phyloP scores from a whole-genome alignment of 1,139 yeast species.

The Suhomyces atakaporum region DNA sequence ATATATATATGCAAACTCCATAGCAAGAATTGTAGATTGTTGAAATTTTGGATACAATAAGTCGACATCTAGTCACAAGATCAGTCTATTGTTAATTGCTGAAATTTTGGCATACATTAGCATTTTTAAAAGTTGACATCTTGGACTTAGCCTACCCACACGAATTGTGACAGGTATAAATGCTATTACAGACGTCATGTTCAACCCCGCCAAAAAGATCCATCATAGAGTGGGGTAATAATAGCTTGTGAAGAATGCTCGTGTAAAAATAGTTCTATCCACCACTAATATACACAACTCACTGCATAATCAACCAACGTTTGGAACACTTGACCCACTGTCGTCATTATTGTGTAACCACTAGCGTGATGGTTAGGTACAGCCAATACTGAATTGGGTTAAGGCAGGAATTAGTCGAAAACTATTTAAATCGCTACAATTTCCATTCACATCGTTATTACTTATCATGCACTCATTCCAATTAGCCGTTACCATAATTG shows the following conservation, averaged over 20 bases:
- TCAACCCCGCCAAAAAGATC: constrained; percentile 1
- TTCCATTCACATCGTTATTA: background rate
- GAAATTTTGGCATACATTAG: too few relatives aligned
- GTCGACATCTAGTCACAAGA: too few relatives aligned
- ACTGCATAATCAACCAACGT: constrained; percentile 5
- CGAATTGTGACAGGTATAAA: too few relatives aligned
- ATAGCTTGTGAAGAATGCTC: constrained; percentile 4
- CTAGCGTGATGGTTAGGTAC: constrained; percentile 2
- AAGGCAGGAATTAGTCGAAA: constrained; percentile 1
- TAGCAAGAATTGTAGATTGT: background rate
- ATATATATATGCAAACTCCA: constrained; percentile 1
- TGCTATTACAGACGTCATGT: constrained; percentile 1
- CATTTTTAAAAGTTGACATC: too few relatives aligned
- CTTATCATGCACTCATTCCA: constrained; percentile 7
- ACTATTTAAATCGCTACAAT: constrained; percentile 1
- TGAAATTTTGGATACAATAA: too few relatives aligned
- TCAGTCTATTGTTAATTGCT: too few relatives aligned
- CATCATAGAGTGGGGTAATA: constrained; percentile 6
- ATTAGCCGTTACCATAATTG: constrained; percentile 4
- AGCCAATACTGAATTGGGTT: background rate
- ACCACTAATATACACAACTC: constrained; percentile 1
- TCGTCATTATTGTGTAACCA: constrained; percentile 1
- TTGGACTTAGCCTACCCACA: too few relatives aligned
- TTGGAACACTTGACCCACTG: constrained; percentile 5
- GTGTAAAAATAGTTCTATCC: background rate